Conservation (phyloP, 495 filamentous ascomycete species). For the Thozetella sp. region DNA sequence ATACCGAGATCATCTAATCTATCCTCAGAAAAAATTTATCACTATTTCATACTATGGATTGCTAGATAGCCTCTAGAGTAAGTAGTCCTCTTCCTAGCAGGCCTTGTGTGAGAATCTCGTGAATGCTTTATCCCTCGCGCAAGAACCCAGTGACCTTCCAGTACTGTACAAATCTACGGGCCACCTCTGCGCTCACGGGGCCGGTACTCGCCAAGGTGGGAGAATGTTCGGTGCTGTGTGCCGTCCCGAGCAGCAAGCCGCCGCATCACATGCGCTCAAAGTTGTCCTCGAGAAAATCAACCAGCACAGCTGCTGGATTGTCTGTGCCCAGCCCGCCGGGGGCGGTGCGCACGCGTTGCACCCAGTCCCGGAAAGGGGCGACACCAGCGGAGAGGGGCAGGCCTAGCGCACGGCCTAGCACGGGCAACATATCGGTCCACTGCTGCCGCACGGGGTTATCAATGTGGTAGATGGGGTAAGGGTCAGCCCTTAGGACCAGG, state of each 20-base stretch:
- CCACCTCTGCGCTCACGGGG: too few species aligned
- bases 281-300: conserved; percentile 46
- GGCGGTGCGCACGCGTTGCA: not conserved
- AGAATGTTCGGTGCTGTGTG: not conserved
- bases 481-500: conserved; percentile 24
- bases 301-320: conserved; percentile 40
- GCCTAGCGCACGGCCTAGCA: conserved; percentile 40
- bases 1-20: too few species aligned
- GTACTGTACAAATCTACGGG: too few species aligned
- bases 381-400: not conserved
- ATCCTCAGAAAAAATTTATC: too few species aligned
- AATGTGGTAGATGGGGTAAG: conserved; percentile 53
- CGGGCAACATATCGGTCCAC: conserved; percentile 42
- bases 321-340: conserved; percentile 11
- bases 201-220: too few species aligned
- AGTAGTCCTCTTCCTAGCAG: too few species aligned
- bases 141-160: too few species aligned
- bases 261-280: conserved; percentile 52
- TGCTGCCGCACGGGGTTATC: conserved; percentile 51
- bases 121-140: too few species aligned
- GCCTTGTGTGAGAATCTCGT: too few species aligned
- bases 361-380: not conserved
- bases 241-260: conserved; percentile 21
- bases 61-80: too few species aligned
- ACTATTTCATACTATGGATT: too few species aligned